A percentile compares a stretch with the other conserved stretches of the same genome.
These are phyloP conservation scores for Scedosporium apiospermum DNA, from an alignment of 2,329 filamentous ascomycete genomes.

Conservation along the genomic window DNA sequence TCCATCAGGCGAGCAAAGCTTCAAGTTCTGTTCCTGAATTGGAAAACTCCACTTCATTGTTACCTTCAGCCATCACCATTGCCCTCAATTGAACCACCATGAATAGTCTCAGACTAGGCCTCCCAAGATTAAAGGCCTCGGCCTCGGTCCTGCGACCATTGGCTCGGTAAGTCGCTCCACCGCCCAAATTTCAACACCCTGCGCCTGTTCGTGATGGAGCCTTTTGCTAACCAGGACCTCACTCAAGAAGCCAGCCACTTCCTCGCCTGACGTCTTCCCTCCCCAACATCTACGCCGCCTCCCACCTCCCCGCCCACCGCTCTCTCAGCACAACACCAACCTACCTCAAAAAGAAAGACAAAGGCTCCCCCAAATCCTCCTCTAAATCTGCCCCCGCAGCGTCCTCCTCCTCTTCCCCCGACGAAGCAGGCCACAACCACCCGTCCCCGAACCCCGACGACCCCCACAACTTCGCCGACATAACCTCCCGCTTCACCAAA, in stretches of 20 bases:
- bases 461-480: constrained; percentile 39
- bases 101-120: background rate
- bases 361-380: constrained; percentile 11
- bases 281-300: background rate
- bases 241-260: background rate
- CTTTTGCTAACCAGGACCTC: background rate
- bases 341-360: constrained; percentile 25
- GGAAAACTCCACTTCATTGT: background rate
- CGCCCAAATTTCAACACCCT: no score
- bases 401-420: constrained; percentile 13
- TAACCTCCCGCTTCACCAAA: constrained; percentile 31
- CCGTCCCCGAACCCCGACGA: constrained; percentile 27
- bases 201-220: no score
- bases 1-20: background rate
- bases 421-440: constrained; percentile 12
- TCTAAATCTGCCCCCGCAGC: constrained; percentile 11
- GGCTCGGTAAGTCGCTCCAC: background rate
- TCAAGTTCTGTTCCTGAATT: background rate
- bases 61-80: background rate
- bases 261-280: background rate
- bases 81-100: background rate
- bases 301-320: constrained; percentile 11
- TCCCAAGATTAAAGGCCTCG: constrained; percentile 3
- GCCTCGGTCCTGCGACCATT: background rate
- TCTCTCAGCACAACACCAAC: constrained; percentile 19